Evolutionary conservation across 306 rosid genomes (phyloP), one percentile per base, ranked within the genome.

Genomic region (Cicer pinnatifidum): DNA sequence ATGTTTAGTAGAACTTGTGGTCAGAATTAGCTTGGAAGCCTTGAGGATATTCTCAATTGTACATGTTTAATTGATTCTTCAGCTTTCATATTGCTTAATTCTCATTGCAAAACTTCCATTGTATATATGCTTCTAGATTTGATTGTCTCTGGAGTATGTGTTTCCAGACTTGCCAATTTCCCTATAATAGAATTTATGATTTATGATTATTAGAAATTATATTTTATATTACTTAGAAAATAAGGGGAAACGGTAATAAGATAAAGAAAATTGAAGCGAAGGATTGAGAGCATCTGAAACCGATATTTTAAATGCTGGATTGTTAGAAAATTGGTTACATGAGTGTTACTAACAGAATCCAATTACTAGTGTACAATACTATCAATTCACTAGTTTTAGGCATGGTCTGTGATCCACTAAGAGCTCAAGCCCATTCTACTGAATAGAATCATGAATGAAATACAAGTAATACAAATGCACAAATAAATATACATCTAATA

Each of bases 1-100:
- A 77, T 75, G 69, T 60, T 3, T 53, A 39, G 15, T 72, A 43
- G 75, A 72, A 37, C 53, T 57, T 46, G 64, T 57, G 47, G 13
- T 71, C 11, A 37, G 67, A 45, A 68, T 37, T 28, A 38, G 7
- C 59, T 45, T 47, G 1, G 58, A 7, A 38, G 54, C 13, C n/a
- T 69, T 7, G 5, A 17, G 35, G 35, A 28, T 16, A 33, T 20
- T 73, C 11, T 73, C 58, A 9, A 19, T 48, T n/a, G 40, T 3
- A 28, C 16, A 1, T 69, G 58, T 35, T 67, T 35, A 72, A 7
- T 72, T 56, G 43, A 7, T 54, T 59, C 75, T 77, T 53, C 39
- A 2, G 15, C 47, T 60, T 59, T 60, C 47, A 15, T 45, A 13
- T 78, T 78, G 44, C 59, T 15, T 52, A 50, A 64, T 44, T 37